phyloP scores from a whole-genome alignment of 2,329 filamentous ascomycete species.

The Aphanocladium album region DNA sequence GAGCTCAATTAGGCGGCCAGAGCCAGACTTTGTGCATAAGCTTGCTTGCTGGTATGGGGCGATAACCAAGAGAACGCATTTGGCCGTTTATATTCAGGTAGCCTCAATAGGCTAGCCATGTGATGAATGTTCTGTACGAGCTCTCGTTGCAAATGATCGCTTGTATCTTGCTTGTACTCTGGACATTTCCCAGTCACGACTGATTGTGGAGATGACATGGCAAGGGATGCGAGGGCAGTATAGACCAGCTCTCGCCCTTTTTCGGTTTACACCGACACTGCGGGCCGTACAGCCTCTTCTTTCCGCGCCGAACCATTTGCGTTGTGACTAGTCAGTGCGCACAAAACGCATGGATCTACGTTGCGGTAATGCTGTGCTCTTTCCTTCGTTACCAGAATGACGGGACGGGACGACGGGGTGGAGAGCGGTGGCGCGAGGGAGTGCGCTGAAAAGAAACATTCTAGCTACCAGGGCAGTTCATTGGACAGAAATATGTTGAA shows the following conservation, averaged over 20 bases:
- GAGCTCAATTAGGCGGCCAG: slow-evolving; percentile 4
- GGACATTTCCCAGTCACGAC: neutral
- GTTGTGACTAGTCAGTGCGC: neutral
- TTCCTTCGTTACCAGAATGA: slow-evolving; percentile 8
- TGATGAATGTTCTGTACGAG: neutral
- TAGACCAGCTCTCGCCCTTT: neutral
- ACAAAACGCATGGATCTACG: neutral
- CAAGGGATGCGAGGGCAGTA: neutral
- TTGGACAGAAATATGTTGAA: no score
- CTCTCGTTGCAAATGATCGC: neutral
- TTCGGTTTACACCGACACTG: neutral
- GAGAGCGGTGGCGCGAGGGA: neutral
- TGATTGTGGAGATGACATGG: neutral
- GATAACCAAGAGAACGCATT: neutral
- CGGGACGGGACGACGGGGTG: slow-evolving; percentile 4
- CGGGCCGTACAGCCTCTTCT: neutral
- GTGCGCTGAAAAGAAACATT: neutral
- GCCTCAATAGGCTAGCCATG: neutral
- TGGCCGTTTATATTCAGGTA: neutral
- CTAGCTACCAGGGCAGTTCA: no score
- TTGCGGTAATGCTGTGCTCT: neutral
- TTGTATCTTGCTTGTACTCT: neutral
- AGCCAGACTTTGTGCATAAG: neutral
- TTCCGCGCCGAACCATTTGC: neutral
- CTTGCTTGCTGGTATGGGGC: neutral